These are phyloP conservation scores for Globisporangium uncinulatum DNA, from an alignment of 352 stramenopile genomes.

Conservation along the genomic window DNA sequence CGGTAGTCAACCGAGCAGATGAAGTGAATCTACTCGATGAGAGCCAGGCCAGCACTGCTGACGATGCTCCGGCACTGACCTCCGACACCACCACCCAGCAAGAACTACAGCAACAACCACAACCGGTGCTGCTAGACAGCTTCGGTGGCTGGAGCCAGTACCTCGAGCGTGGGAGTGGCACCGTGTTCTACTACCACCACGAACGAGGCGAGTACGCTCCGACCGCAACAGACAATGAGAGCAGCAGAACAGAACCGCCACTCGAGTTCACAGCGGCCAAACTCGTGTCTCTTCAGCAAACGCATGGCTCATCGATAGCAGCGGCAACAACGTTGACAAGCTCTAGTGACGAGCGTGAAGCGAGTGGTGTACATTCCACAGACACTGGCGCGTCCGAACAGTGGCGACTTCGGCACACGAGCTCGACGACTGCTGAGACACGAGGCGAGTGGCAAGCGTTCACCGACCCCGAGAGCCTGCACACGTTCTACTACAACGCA, in stretches of 20 bases:
- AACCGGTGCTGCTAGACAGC: constrained; percentile 16
- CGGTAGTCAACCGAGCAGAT: constrained; percentile 5
- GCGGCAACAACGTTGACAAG: too few relatives aligned
- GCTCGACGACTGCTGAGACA: constrained; percentile 19
- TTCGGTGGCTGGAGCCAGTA: constrained; percentile 16
- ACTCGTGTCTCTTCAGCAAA: neutral
- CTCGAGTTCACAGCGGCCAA: constrained; percentile 14
- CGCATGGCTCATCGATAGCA: neutral
- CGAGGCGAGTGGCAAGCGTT: constrained; percentile 47
- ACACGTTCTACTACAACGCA: constrained; percentile 69
- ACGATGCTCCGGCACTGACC: neutral
- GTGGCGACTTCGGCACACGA: constrained; percentile 19
- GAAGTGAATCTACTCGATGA: neutral
- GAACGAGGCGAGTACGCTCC: constrained; percentile 8
- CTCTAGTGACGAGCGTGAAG: neutral
- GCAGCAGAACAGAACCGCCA: neutral
- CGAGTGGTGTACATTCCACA: neutral
- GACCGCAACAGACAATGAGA: neutral
- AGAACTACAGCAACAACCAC: neutral
- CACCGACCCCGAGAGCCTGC: constrained; percentile 44
- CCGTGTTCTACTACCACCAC: constrained; percentile 16
- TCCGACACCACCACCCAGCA: neutral
- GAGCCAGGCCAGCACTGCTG: neutral
- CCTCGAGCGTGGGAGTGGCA: constrained; percentile 2
- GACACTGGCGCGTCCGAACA: neutral